A percentile compares a stretch with the other conserved stretches of the same genome.
Conservation (phyloP, 129 eudicot genomes). For the Pulicaria dysenterica region DNA sequence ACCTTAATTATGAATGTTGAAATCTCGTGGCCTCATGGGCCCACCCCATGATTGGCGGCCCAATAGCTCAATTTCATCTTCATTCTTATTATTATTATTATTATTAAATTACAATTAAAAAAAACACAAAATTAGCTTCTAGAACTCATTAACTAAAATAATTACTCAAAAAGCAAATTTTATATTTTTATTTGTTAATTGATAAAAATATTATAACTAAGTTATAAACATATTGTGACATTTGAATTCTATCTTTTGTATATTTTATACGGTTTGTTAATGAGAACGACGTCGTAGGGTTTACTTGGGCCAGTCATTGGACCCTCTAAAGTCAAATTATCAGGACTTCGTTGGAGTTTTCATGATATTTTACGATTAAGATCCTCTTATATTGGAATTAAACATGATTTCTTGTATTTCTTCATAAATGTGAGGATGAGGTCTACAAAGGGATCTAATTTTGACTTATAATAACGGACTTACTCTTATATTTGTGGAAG, state of each 20-base stretch:
- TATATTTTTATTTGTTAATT: background rate
- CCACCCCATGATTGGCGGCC: slow-evolving; percentile 47
- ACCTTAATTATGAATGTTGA: slow-evolving; percentile 29
- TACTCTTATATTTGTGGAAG: too few species aligned
- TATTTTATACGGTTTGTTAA: background rate
- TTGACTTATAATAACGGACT: too few species aligned
- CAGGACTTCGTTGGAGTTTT: too few species aligned
- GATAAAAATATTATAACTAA: background rate
- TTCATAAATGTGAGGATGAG: too few species aligned
- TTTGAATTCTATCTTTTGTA: background rate
- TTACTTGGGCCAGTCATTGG: too few species aligned
- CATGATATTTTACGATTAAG: too few species aligned
- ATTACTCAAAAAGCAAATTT: background rate
- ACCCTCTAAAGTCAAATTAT: too few species aligned
- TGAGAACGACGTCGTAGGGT: too few species aligned
- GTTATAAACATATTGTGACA: background rate
- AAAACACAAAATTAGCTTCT: background rate
- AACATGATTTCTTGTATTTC: too few species aligned
- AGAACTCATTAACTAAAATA: background rate
- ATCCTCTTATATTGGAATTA: too few species aligned
- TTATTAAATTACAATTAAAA: background rate
- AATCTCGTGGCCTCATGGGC: slow-evolving; percentile 38
- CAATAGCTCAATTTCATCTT: slow-evolving; percentile 5
- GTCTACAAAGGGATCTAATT: too few species aligned
- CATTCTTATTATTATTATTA: background rate